Base-by-base conservation (phyloP, 768 basidiomycete species). In the Hericium alpestre region DNA sequence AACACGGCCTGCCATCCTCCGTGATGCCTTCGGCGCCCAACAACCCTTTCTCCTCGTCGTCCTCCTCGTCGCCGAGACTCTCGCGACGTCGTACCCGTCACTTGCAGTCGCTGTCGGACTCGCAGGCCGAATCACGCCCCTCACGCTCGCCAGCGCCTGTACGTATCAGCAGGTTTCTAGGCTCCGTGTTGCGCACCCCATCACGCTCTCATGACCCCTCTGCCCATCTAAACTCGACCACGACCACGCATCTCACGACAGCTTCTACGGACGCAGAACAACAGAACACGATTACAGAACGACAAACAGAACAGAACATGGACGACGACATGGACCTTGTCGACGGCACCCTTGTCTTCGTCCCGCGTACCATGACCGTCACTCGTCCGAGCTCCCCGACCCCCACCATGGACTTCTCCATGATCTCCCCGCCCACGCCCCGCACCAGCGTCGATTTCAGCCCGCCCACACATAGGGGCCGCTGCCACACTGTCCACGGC, bases 321-420 rank as follows among this genome's bases (percentile, higher is more conserved):
- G 58, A 59, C 23, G 54, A 53, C 57, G 70, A 70, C 37, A 61
- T 67, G 53, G 69, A 67, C 63, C 51, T 61, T 40, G 63, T 69
- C 43, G 58, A 67, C 62, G 61, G 66, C 59, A 59, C 69, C 51
- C 66, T 65, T 59, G 40, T 53, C 58, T 49, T 67, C 52, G 66
- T 71, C 41, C 59, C 69, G 38, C 64, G 66, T 27, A 53, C 62
- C 12, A 57, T 63, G 57, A 66, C 62, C 58, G 64, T 63, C 58
- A 74, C 66, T 13, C 70, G 75, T 39, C 74, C 77, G 4, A 67
- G 75, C 22, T 79, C 78, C 16, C 78, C 77, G 16, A 58, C 75
- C 0, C 72, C 69, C 13, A 76, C 73, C 25, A 71, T 73, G 16
- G 77, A 79, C 56, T 79, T 73, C 54, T 78, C 76, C 37, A 69